Evolutionary conservation across 1,139 yeast species (phyloP).

Genomic region (Meyerozyma athensensis): DNA sequence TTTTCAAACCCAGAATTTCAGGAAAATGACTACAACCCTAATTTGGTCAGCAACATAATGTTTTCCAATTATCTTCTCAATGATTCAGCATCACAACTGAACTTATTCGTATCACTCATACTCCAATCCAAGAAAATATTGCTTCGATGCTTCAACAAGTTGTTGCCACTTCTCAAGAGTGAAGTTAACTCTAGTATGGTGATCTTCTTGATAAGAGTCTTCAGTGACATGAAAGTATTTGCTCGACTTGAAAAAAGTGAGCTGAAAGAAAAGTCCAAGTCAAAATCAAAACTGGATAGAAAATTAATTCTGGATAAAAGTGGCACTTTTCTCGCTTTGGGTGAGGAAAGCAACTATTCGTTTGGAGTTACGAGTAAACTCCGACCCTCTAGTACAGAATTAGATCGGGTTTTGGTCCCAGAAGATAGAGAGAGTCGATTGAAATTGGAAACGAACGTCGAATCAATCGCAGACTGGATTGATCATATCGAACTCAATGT

Average conservation of each 20-base stretch:
- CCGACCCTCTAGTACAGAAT: constrained; percentile 14
- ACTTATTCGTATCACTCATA: constrained; percentile 27
- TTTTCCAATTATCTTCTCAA: constrained; percentile 24
- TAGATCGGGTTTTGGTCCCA: constrained; percentile 24
- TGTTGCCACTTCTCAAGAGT: constrained; percentile 32
- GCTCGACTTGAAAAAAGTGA: constrained; percentile 19
- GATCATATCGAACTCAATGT: constrained; percentile 27
- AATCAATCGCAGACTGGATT: constrained; percentile 22
- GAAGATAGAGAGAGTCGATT: constrained; percentile 8
- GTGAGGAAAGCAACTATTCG: constrained; percentile 31
- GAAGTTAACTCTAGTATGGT: constrained; percentile 44
- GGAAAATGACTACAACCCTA: constrained; percentile 28
- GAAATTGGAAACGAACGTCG: background rate
- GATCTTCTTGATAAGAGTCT: constrained; percentile 35
- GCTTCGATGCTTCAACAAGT: constrained; percentile 36
- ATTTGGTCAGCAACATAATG: constrained; percentile 26
- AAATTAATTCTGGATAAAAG: constrained; percentile 19
- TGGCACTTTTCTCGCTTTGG: constrained; percentile 17
- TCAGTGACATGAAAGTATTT: constrained; percentile 36
- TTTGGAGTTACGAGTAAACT: constrained; percentile 41
- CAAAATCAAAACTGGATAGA: constrained; percentile 13
- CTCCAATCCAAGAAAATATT: constrained; percentile 38
- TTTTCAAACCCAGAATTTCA: constrained; percentile 26
- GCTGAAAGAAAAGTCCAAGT: constrained; percentile 21
- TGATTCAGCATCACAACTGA: constrained; percentile 22